A percentile compares a stretch with the other conserved stretches of the same genome.
These are phyloP conservation scores for Syzygium grande DNA, from an alignment of 345 rosid genomes.

Conservation along the genomic window DNA sequence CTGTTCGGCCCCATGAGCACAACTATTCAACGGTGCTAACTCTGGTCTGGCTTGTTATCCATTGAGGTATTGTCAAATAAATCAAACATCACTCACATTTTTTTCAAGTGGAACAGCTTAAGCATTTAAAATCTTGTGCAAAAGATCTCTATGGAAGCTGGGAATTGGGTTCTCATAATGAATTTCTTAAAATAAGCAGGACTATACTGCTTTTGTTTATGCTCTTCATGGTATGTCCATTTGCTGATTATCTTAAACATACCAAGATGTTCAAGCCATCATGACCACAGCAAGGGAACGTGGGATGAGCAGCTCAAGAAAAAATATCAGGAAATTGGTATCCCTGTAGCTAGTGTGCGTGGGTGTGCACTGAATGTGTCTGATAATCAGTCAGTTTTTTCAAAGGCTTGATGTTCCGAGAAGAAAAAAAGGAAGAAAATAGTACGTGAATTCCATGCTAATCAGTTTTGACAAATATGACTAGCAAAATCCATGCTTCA, in stretches of 20 bases:
- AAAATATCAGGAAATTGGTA: neutral
- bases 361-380: neutral
- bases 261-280: neutral
- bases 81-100: neutral
- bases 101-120: neutral
- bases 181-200: neutral
- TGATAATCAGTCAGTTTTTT: neutral
- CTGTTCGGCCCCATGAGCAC: neutral
- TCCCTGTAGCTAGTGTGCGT: neutral
- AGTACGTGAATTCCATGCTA: neutral
- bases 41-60: neutral
- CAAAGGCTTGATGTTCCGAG: neutral
- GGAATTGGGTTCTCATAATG: neutral
- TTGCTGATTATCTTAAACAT: neutral
- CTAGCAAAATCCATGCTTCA: neutral
- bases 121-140: neutral
- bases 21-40: neutral
- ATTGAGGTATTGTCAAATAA: neutral
- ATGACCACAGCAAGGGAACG: neutral
- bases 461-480: neutral
- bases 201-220: neutral
- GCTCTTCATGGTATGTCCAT: neutral
- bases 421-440: neutral
- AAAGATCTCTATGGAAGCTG: neutral
- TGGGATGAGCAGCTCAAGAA: neutral